Base-by-base conservation (phyloP, 495 filamentous ascomycete species). In the Aspergillus affinis region DNA sequence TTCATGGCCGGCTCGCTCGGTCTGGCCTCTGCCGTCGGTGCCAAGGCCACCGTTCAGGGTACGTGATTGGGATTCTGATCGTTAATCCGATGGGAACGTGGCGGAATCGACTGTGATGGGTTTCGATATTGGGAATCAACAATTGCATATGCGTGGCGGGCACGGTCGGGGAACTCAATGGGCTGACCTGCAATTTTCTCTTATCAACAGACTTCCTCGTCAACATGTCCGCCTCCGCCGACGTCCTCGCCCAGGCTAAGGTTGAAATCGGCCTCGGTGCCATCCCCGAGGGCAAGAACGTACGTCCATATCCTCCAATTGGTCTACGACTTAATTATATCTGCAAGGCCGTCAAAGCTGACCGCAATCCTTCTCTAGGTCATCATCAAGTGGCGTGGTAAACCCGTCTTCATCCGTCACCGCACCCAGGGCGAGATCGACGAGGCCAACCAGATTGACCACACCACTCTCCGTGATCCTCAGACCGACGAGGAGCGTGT, bases 341-440 rank as follows among this genome's bases (percentile, higher is more conserved):
- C 23, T 26, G 23, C 23, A 26, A 21, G 27, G 26, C 26, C n/a
- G 5, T 9, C 12, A 6, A 6, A 19, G 8, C 21, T 49, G 47
- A 49, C 6, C 47, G 19, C 47, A 20, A 9, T 26, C 8, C 6
- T 6, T 8, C 10, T 49, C 71, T 66, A 95, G 91, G 89, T 98
- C 75, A 95, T 98, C 78, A 93, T 99, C 84, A 99, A 99, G 84
- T 99, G 95, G 95, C 89, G 95, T 81, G 95, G 95, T 72, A 99
- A 99, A 88, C 95, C 95, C 75, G 91, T 99, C 76, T 98, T 99
- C 85, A 92, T 99, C 86, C 93, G 95, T 74, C 95, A 99, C 88
- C 91, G 95, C 65, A 99, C 95, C 64, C 73, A 82, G 66, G 82
- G 82, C 61, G 91, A 96, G 80, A 95, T 96, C 79, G 81, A 88